Conservation (phyloP, 768 basidiomycete species). For the Hebeloma cylindrosporum region DNA sequence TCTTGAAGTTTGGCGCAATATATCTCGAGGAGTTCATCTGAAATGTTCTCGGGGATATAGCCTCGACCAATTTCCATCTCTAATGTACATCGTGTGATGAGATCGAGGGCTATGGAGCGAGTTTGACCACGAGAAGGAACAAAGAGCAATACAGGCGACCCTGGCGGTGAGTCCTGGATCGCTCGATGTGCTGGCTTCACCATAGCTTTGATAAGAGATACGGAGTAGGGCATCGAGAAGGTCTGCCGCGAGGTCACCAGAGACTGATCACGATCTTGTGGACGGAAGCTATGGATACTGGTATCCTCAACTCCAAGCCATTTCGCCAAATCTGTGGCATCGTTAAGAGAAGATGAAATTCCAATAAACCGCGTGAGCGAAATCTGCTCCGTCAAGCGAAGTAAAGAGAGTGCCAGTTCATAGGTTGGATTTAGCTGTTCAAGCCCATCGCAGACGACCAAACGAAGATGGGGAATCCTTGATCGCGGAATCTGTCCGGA, state of each 20-base stretch:
- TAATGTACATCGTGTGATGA: slow-evolving; percentile 85
- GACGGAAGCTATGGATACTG: slow-evolving; percentile 73
- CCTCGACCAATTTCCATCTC: slow-evolving; percentile 68
- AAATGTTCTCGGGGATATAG: slow-evolving; percentile 55
- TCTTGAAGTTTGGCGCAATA: slow-evolving; percentile 63
- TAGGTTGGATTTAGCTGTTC: slow-evolving; percentile 80
- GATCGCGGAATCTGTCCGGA: slow-evolving; percentile 27
- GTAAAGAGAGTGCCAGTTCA: slow-evolving; percentile 78
- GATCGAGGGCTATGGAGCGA: slow-evolving; percentile 67
- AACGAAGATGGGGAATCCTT: slow-evolving; percentile 44
- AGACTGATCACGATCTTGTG: slow-evolving; percentile 80
- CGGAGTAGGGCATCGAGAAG: slow-evolving; percentile 85
- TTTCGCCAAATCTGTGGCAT: slow-evolving; percentile 74
- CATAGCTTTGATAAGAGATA: slow-evolving; percentile 88
- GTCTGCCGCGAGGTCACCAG: slow-evolving; percentile 66
- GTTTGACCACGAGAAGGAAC: slow-evolving; percentile 86
- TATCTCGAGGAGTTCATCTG: slow-evolving; percentile 57
- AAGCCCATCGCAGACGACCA: slow-evolving; percentile 83
- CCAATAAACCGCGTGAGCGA: slow-evolving; percentile 74
- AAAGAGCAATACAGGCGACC: slow-evolving; percentile 71
- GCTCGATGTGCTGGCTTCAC: slow-evolving; percentile 83
- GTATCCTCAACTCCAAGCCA: slow-evolving; percentile 77
- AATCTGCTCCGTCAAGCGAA: slow-evolving; percentile 63
- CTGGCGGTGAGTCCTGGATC: slow-evolving; percentile 48
- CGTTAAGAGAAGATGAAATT: slow-evolving; percentile 73